Evolutionary conservation across 768 basidiomycete species (phyloP).

Genomic region (Naematelia aurantialba): DNA sequence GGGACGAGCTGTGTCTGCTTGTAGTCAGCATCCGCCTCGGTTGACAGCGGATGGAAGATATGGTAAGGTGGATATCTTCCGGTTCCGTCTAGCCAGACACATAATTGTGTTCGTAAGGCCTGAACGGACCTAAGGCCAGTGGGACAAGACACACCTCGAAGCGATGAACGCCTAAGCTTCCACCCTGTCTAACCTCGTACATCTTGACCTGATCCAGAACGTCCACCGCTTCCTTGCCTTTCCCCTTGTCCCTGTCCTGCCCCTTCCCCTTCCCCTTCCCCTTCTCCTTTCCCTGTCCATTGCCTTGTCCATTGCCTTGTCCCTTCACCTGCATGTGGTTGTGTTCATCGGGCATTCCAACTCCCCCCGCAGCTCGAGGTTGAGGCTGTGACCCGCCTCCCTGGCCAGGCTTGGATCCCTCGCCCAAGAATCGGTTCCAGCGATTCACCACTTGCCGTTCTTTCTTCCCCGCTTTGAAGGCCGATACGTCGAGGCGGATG

Average conservation of each 20-base stretch:
- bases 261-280: slow-evolving; percentile 25
- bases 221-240: slow-evolving; percentile 46
- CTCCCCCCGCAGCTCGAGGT: not conserved
- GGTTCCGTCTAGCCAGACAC: too few relatives aligned
- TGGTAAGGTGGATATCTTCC: not conserved
- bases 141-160: slow-evolving; percentile 57
- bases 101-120: too few relatives aligned
- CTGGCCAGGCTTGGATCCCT: slow-evolving; percentile 59
- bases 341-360: too few relatives aligned
- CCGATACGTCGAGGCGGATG: slow-evolving; percentile 57
- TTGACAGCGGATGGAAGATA: too few relatives aligned
- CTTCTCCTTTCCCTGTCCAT: slow-evolving; percentile 22
- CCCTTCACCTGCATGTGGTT: too few relatives aligned
- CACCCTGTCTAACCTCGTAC: slow-evolving; percentile 55
- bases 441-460: slow-evolving; percentile 41
- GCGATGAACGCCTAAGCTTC: slow-evolving; percentile 12
- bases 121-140: too few relatives aligned
- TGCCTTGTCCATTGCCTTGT: slow-evolving; percentile 24
- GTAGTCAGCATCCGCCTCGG: slow-evolving; percentile 1
- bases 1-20: slow-evolving; percentile 69
- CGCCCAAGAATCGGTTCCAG: slow-evolving; percentile 38
- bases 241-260: slow-evolving; percentile 30
- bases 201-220: slow-evolving; percentile 58
- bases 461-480: slow-evolving; percentile 34
- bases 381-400: too few relatives aligned